Conservation (phyloP, 768 basidiomycete species). For the Ephemerocybe angulata region DNA sequence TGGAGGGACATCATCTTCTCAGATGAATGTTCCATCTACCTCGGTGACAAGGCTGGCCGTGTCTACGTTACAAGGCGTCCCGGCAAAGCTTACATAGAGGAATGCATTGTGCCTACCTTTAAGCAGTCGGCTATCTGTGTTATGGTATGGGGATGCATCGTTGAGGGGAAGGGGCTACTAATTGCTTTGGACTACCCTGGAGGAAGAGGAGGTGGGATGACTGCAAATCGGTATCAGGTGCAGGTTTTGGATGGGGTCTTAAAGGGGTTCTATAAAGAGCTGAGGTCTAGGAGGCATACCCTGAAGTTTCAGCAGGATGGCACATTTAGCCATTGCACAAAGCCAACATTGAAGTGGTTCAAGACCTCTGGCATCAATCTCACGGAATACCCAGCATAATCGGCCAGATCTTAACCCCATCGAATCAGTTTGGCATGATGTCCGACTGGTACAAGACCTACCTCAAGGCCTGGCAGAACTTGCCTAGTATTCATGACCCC, state of each 20-base stretch:
- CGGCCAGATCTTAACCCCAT: constrained; percentile 1
- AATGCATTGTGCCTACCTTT: constrained; percentile 18
- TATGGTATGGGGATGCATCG: constrained; percentile 17
- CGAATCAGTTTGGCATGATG: background rate
- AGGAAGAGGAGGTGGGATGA: constrained; percentile 18
- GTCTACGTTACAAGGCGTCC: constrained; percentile 19
- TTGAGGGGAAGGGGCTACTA: constrained; percentile 20
- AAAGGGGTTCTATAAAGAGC: constrained; percentile 8
- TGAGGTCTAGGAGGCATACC: background rate
- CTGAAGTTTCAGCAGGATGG: constrained; percentile 6
- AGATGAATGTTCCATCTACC: constrained; percentile 13
- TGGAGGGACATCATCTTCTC: constrained; percentile 22
- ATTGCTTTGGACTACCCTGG: constrained; percentile 21
- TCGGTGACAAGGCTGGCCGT: constrained; percentile 16
- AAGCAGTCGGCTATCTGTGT: constrained; percentile 18
- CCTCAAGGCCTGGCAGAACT: no score
- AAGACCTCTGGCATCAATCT: background rate
- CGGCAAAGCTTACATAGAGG: constrained; percentile 17
- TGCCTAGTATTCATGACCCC: no score
- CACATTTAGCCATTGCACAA: background rate
- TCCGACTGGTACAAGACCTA: no score
- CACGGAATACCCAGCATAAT: background rate
- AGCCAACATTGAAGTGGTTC: background rate
- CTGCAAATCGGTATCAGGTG: constrained; percentile 14
- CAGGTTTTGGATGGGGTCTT: constrained; percentile 21